Conservation (phyloP, 2,329 filamentous ascomycete species). For the Fusarium kyushuense region DNA sequence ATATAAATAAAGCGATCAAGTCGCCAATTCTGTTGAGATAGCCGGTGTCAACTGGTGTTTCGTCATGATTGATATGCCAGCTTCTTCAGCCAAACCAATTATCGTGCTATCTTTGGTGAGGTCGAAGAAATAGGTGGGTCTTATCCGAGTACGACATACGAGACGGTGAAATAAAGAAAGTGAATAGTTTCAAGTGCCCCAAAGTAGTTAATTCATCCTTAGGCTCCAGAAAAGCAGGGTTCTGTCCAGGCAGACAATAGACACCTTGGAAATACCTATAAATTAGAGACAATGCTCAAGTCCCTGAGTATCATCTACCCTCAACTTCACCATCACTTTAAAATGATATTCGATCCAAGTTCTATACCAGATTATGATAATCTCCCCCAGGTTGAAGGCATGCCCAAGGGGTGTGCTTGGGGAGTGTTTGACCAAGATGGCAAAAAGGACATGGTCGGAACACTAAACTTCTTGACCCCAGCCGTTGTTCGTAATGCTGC, state of each 20-base stretch:
- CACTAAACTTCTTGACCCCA: slow-evolving; percentile 65
- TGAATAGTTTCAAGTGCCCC: background rate
- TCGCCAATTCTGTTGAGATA: background rate
- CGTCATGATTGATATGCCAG: background rate
- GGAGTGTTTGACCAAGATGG: slow-evolving; percentile 61
- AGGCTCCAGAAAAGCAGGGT: background rate
- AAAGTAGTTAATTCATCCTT: slow-evolving; percentile 6
- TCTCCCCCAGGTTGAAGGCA: slow-evolving; percentile 52
- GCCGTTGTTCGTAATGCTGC: slow-evolving; percentile 50
- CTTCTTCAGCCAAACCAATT: background rate
- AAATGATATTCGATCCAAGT: slow-evolving; percentile 5
- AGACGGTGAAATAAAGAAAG: background rate
- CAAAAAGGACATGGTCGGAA: slow-evolving; percentile 63
- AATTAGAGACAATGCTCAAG: background rate
- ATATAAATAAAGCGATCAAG: background rate
- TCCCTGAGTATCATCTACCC: background rate
- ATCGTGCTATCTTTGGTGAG: background rate
- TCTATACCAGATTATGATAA: slow-evolving; percentile 35
- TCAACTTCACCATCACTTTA: background rate
- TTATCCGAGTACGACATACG: slow-evolving; percentile 17
- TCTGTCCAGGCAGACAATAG: background rate
- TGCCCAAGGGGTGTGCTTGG: slow-evolving; percentile 64
- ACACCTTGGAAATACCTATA: slow-evolving; percentile 9
- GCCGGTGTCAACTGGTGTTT: background rate
- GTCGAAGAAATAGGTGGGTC: slow-evolving; percentile 9